Evolutionary conservation across 805 yeast genomes (phyloP), one percentile per base, ranked within the genome.

Genomic region (Lipomyces yamanashiensis): DNA sequence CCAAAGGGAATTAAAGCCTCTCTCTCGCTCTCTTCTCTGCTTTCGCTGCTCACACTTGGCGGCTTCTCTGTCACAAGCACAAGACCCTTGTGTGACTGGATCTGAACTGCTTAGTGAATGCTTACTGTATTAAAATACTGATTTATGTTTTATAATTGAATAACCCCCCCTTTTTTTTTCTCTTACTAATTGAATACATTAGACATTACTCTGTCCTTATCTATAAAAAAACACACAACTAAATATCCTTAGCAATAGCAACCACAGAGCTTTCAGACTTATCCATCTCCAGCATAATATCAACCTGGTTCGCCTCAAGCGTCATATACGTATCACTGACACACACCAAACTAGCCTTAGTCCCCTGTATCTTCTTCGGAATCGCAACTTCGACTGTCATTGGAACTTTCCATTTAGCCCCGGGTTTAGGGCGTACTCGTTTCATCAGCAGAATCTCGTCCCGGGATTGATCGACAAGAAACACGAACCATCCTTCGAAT

Each of bases 401-500:
- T 6, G 66, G 65, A 10, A 37, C 41, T 1, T 19, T 28, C 44
- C 69, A 66, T 5, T 72, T 43, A 8, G 53, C 54, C 13, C 74
- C 70, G 54, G 74, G 79, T 1, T 95, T 95, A 33, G 89, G 86
- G 10, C 64, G 48, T 4, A 91, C 88, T 71, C 98, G 84, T 72
- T 90, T 90, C 51, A 93, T 77, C 48, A 87, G 80, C 44, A 82
- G 75, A 34, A 93, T 73, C 71, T 87, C 89, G 51, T 82, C 82
- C 1, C 75, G 78, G 7, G 77, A 75, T 34, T 76, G 76, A 66
- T 86, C 85, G 9, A 87, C 69, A 54, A 93, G 83, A n/a, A 53
- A 41, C 9, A 87, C 82, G 74, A 93, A 90, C 98, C 99, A 95
- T 0, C 96, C 85, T 74, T 95, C 98, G 71, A 91, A 87, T 76